Evolutionary conservation across 495 filamentous ascomycete genomes (phyloP), one percentile per base, ranked within the genome.

Genomic region (Sphaerosporella brunnea): DNA sequence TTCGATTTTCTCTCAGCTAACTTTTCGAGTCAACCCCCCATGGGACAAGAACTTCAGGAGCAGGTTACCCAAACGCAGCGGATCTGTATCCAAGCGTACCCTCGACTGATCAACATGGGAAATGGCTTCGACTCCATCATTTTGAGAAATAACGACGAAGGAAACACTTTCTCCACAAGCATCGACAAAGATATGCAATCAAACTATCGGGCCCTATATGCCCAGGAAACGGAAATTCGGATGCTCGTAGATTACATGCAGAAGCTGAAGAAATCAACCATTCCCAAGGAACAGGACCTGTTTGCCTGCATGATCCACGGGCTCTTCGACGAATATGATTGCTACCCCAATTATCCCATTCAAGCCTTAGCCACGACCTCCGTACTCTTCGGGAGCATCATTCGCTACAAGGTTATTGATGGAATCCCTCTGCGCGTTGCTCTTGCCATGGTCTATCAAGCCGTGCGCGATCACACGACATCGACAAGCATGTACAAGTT

Each of bases 231-330:
- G 20, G 78, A 87, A 30, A 76, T 93, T 41, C 71, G 80, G 23
- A 72, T 81, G 48, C 76, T 96, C 54, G 75, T 96, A 47, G 75
- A 82, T 47, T 72, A 80, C 38, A 77, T 99, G 53, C 75, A 81
- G 51, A 68, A 71, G 35, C 87, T 90, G 65, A 95, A 95, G 64
- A 73, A 73, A 30, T 96, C 92, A 0, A 71, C 73, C 20, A 80
- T 90, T 45, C 75, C 84, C 1, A 66, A 74, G 11, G 84, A 93
- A 45, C 86, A 93, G 61, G 90, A 99, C 56, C 69, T 93, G 2
- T 99, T 96, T 61, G 83, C 87, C 10, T 94, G 88, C 64, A 96
- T 99, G 90, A 86, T 99, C 24, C 88, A 94, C 54, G 90, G 90
- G 0, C 69, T 99, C 7, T 94, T 96, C 53, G 90, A 99, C 54